Evolutionary conservation across 768 basidiomycete species (phyloP), one percentile per base, ranked within the genome.

Genomic region (Russula foetens): DNA sequence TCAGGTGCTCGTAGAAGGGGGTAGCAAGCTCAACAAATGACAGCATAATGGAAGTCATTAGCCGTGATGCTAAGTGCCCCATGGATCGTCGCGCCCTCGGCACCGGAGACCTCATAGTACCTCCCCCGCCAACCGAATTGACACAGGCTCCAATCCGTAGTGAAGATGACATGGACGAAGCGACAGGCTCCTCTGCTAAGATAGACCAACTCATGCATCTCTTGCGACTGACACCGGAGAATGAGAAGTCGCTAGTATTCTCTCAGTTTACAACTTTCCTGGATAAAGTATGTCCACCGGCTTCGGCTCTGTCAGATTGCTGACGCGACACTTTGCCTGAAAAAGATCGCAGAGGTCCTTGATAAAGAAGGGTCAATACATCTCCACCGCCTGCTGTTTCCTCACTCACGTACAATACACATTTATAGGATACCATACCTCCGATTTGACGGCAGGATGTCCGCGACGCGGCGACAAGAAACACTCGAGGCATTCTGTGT

Each of bases 221-320:
- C 45, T 76, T 95, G 45, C 76, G 80, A 62, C 71, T 92, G 14
- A 88, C 83, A 6, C 88, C 88, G 0, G 61, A 66, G 4, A 80
- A 77, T 1, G 88, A 92, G 63, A 95, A 95, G 71, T 86, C 87
- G 2, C 75, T 95, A 3, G 90, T 95, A 1, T 95, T 95, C 69
- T 92, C 89, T 3, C 92, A 95, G 67, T 95, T 93, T 67, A 95
- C 91, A 4, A 81, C 83, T 3, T 93, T 91, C 73, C 71, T 93
- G 55, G 86, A 90, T 74, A 87, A 90, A 75, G 90, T 86, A 62
- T 51, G 64, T 55, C 31, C 38, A 11, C 4, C 15, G 58, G 39
- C 28, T 29, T 35, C 62, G 58, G n/a, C 17, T 1, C n/a, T 45
- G 41, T 14, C 33, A 23, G 31, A 19, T 15, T 43, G 19, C 31